A percentile compares a stretch with the other conserved stretches of the same genome.
These are phyloP conservation scores for Aspergillus hiratsukae DNA, from an alignment of 2,329 filamentous ascomycete species.

Conservation along the genomic window DNA sequence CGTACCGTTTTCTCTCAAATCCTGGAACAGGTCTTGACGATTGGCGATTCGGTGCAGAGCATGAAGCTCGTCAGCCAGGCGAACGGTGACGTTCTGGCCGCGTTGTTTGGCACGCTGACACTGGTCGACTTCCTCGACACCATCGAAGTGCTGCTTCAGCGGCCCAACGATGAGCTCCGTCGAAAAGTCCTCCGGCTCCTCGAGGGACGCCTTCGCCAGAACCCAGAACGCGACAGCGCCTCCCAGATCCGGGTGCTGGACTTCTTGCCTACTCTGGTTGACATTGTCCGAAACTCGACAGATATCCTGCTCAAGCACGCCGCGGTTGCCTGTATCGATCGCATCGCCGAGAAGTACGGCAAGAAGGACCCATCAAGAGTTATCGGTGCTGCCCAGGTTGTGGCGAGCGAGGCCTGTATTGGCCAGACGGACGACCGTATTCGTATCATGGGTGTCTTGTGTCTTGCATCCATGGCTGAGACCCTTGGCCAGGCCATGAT, in stretches of 20 bases:
- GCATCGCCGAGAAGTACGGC: conserved; percentile 90
- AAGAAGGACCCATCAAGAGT: conserved; percentile 81
- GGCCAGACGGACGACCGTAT: conserved; percentile 68
- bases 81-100: conserved; percentile 66
- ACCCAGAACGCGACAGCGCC: conserved; percentile 62
- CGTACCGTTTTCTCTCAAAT: conserved; percentile 66
- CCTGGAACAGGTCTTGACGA: conserved; percentile 59
- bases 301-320: conserved; percentile 77
- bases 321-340: conserved; percentile 83
- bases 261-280: conserved; percentile 74
- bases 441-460: conserved; percentile 78
- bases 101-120: conserved; percentile 77
- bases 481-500: conserved; percentile 83
- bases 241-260: conserved; percentile 69
- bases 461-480: conserved; percentile 82
- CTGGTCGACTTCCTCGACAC: conserved; percentile 86
- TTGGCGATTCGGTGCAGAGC: conserved; percentile 53
- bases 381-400: conserved; percentile 67
- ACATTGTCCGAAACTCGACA: conserved; percentile 67
- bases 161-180: conserved; percentile 68
- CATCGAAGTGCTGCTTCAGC: conserved; percentile 73
- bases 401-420: conserved; percentile 72
- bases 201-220: conserved; percentile 71
- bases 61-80: conserved; percentile 36
- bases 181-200: conserved; percentile 77